Base-by-base conservation (phyloP, 495 filamentous ascomycete species). In the Xylaria curta region DNA sequence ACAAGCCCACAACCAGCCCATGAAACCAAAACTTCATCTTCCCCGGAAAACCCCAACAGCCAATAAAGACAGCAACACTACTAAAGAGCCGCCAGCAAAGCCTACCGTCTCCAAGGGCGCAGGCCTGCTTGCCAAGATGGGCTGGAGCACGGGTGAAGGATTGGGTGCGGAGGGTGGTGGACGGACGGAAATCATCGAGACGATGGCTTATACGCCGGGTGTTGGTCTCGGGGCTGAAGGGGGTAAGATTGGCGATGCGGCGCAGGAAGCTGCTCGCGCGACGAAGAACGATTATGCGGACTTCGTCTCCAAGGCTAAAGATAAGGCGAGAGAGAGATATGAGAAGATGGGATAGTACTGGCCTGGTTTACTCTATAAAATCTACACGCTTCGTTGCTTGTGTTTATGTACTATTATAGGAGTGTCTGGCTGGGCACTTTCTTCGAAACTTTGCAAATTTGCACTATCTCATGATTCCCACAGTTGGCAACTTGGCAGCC, bases 141-240 rank as follows among this genome's bases (percentile, higher is more conserved):
- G 94, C 19, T 97, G 93, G 93, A 90, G 86, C 15, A 88, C 88
- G 3, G 94, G 94, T 0, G 86, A 90, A 68, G 95, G 95, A 1
- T 83, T 98, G 24, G 95, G 95, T 54, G 93, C 91, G 3, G 88
- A 91, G 73, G 92, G 94, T 0, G 89, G 90, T 1, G 95, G 94
- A 3, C 88, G 90, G 62, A 93, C 90, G 0, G 91, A 91, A 21
- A 91, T 93, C 0, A 92, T 98, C 67, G 85, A 89, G 15, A 92
- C 93, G 0, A 89, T 93, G 60, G 87, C 93, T 44, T 98, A 97
- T 78, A 88, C 89, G 3, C 89, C 91, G 40, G 95, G 95, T 19
- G 94, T 96, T 0, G 95, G 95, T 8, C 80, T 98, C 28, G 95
- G 95, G 0, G 94, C 94, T 2, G 89, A 94, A 73, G 93, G 94